Base-by-base conservation (phyloP, 1,139 yeast genomes). In the Hemisphaericaspora subhashii region DNA sequence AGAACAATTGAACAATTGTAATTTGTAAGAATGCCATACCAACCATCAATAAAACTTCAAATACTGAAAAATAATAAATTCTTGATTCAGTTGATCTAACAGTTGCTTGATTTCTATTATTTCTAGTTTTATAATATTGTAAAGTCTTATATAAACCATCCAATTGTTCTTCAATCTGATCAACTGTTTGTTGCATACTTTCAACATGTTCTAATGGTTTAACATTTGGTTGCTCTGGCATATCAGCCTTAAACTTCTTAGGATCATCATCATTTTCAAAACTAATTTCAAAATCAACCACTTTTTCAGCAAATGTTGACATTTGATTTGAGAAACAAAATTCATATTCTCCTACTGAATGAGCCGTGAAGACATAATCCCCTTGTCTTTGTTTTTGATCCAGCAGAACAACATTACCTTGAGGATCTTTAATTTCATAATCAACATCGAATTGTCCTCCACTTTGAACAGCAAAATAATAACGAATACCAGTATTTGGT, bases 371-470 rank as follows among this genome's bases (percentile, higher is more conserved):
- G 4, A 79, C 72, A 71, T 85, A 86, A 54, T 90, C 96, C 2
- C 95, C 96, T 58, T 87, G 95, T 62, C 88, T 79, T 57, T 83
- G 83, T 52, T 82, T 82, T 38, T 72, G 68, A 41, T 84, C 86
- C 26, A 72, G 64, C 37, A 77, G 75, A 31, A 86, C 65, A 6
- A 79, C 66, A 37, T 72, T 74, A 18, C 80, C 81, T 38, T 74
- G 70, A 11, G 98, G 97, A 17, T 79, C 81, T 51, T 70, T 79
- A 47, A 92, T 76, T 27, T 77, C 67, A 62, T 86, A 88, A 60
- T 88, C 92, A 42, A 92, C 80, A 57, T 87, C 95, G 56, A 87
- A 87, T 18, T 85, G 68, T 7, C 95, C 96, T 41, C 98, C 97
- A 27, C 85, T 75, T 63, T 89, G 96, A 37, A 92, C 97, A 13